Evolutionary conservation across 176 grass and related monocot genomes (phyloP).

Genomic region (Saccharum spontaneum): DNA sequence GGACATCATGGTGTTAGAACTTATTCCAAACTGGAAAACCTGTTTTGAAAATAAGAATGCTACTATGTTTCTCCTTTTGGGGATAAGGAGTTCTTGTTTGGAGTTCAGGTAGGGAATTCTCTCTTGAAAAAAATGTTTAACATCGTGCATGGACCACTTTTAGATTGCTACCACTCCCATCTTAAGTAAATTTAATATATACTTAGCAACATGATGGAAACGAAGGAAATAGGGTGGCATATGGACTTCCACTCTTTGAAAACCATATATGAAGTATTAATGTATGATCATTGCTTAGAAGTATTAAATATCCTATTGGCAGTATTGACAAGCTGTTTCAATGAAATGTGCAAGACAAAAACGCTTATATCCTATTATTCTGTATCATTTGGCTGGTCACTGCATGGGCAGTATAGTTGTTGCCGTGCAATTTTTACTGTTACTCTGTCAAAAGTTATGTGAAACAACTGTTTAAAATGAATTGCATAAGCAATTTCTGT

Average conservation of each 20-base stretch:
- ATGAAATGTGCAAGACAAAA: not conserved
- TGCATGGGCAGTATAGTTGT: constrained; percentile 4
- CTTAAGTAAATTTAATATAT: not conserved
- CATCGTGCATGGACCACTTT: not conserved
- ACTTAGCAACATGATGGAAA: not conserved
- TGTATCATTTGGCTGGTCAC: not conserved
- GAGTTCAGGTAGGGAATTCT: not conserved
- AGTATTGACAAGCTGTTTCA: not conserved
- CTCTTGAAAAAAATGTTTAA: not conserved
- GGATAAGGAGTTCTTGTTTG: not conserved
- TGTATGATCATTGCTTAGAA: not conserved
- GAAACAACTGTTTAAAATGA: not conserved
- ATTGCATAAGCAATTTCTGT: not conserved
- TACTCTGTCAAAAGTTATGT: not conserved
- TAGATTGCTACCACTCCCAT: not conserved
- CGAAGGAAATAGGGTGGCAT: not conserved
- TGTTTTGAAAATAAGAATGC: not conserved
- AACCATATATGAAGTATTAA: not conserved
- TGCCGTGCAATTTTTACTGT: constrained; percentile 6
- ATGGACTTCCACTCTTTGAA: not conserved
- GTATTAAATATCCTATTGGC: not conserved
- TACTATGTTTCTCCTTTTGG: not conserved
- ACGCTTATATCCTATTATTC: not conserved
- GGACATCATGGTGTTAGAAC: not conserved
- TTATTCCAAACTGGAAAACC: not conserved